phyloP scores from a whole-genome alignment of 176 grass and related monocot genomes.

The Dendrocalamus sinicus region DNA sequence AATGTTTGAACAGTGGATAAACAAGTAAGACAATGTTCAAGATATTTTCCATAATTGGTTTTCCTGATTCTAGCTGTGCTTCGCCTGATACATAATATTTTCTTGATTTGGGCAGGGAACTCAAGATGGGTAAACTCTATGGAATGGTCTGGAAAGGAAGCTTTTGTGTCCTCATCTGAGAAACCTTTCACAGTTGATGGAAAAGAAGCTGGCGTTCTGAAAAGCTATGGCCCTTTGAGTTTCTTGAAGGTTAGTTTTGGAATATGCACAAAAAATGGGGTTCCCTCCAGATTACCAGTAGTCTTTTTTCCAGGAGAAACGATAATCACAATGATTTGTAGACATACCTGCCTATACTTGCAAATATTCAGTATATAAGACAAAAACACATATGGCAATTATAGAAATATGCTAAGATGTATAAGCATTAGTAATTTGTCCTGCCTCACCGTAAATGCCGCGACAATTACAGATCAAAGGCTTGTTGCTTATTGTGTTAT shows the following conservation, averaged over 20 bases:
- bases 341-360: neutral
- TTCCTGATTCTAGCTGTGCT: constrained; percentile 2
- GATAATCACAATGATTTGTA: neutral
- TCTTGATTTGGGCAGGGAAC: constrained; percentile 59
- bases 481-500: neutral
- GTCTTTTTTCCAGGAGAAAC: neutral
- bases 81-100: neutral
- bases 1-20: neutral
- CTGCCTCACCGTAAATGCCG: neutral
- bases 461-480: neutral
- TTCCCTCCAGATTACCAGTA: neutral
- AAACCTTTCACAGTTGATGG: constrained; percentile 66
- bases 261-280: neutral
- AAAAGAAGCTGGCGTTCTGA: constrained; percentile 77
- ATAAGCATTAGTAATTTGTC: neutral
- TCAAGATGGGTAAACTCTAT: constrained; percentile 96
- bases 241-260: constrained; percentile 82
- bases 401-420: neutral
- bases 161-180: constrained; percentile 67
- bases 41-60: constrained; percentile 2
- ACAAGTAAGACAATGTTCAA: neutral
- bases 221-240: constrained; percentile 78
- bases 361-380: constrained; percentile 22
- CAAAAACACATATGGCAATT: neutral
- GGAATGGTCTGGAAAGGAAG: constrained; percentile 86